Percentiles rank a stretch among this genome's conserved stretches.
These are phyloP conservation scores for Paramecium biaurelia DNA, from an alignment of 73 alveolate genomes.

Conservation along the genomic window DNA sequence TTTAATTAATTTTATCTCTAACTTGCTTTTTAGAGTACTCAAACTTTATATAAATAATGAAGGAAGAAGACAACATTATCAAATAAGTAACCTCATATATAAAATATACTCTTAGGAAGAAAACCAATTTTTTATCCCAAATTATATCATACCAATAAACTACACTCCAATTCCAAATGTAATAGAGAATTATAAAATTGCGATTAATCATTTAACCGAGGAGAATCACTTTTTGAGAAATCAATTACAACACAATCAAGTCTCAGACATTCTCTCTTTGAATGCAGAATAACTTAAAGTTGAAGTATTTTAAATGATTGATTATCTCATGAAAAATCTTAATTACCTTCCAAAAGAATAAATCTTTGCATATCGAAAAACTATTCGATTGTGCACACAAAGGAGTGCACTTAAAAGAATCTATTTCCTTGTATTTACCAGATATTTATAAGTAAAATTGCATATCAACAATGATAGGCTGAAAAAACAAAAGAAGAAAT, in stretches of 20 bases:
- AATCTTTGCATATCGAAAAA: neutral
- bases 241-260: neutral
- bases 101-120: neutral
- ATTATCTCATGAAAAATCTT: neutral
- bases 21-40: neutral
- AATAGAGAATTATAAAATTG: neutral
- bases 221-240: neutral
- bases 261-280: neutral
- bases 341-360: neutral
- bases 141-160: neutral
- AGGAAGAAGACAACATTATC: neutral
- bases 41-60: neutral
- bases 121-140: neutral
- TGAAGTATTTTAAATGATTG: neutral
- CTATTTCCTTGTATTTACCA: neutral
- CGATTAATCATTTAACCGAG: neutral
- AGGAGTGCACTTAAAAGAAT: neutral
- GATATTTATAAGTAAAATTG: neutral
- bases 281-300: neutral
- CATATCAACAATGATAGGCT: neutral
- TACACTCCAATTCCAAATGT: neutral
- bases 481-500: conserved; percentile 32
- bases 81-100: neutral
- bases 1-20: conserved; percentile 13
- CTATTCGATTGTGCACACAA: neutral